Base-by-base conservation (phyloP, 73 alveolate genomes). In the Paramecium bursaria region DNA sequence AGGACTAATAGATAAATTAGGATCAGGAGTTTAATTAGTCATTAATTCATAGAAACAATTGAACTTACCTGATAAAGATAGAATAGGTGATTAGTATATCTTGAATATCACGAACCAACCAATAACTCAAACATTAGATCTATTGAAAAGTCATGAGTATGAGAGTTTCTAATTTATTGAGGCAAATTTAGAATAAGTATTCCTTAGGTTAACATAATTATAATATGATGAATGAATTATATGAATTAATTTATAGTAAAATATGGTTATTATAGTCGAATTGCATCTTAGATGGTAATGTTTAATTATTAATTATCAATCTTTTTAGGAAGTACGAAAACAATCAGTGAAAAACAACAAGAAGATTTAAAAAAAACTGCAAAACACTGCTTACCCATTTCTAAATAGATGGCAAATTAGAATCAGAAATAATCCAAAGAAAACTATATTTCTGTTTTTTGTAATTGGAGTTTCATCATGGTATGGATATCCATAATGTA, bases 401-500 rank as follows among this genome's bases (percentile, higher is more conserved):
- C 5, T 39, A 39, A 35, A 42, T 2, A 67, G 50, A 67, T 67
- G 82, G 82, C 2, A 44, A 6, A 11, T 14, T 3, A 31, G 60
- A 39, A 67, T 67, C 27, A 21, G 33, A 1, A 57, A 67, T 21
- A 67, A 67, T 13, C 33, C 33, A 42, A 67, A 67, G 55, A 67
- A 67, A 42, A 25, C 82, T 9, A 31, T 67, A 26, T 67, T 67
- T 27, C 44, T 67, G 19, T 35, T 67, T n/a, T 25, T 42, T 1
- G 33, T 42, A 11, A 17, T 67, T 6, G 82, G 82, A 3, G 15
- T 67, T 19, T 67, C 44, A 4, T 2, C 33, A 3, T 67, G 44
- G 33, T 67, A 67, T 35, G 53, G 44, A 19, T 53, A 57, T 5
- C 50, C 50, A 25, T 67, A 31, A 33, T 67, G 82, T 31, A 67